Percentiles rank a stretch among this genome's conserved stretches.
These are phyloP conservation scores for Marasmius tenuissimus DNA, from an alignment of 1,284 basidiomycete species.

Conservation along the genomic window DNA sequence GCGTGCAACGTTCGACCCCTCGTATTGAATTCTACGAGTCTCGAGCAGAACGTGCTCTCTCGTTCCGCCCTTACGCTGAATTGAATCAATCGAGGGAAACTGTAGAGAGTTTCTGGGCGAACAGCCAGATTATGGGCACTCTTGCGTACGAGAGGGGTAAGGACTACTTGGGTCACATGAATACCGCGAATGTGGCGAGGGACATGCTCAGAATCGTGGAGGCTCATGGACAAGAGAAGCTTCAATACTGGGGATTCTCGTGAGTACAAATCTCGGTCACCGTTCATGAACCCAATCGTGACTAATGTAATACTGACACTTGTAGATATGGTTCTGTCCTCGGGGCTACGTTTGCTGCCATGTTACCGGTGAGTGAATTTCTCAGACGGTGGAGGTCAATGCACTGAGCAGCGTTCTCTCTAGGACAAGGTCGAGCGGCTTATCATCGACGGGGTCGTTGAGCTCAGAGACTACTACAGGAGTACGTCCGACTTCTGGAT, in stretches of 20 bases:
- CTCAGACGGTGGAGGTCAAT: neutral
- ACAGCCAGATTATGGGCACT: conserved; percentile 15
- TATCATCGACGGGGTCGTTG: conserved; percentile 20
- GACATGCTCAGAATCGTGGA: conserved; percentile 27
- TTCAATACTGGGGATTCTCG: conserved; percentile 29
- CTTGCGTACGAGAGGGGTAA: conserved; percentile 19
- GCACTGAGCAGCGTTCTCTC: neutral
- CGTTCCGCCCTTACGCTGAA: neutral
- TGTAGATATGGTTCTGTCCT: conserved; percentile 18
- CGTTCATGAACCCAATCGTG: neutral
- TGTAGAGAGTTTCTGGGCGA: conserved; percentile 17
- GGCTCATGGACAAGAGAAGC: conserved; percentile 22
- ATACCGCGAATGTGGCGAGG: conserved; percentile 25
- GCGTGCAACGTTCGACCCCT: conserved; percentile 8
- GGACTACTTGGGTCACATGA: conserved; percentile 18
- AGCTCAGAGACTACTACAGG: conserved; percentile 15
- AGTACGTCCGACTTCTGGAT: conserved; percentile 3
- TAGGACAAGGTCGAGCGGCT: conserved; percentile 19
- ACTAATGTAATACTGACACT: too few relatives aligned
- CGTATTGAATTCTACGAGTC: neutral
- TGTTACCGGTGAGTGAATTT: conserved; percentile 18
- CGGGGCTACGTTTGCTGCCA: conserved; percentile 20
- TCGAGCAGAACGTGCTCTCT: conserved; percentile 11
- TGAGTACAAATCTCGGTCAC: conserved; percentile 8
- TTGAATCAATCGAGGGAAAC: conserved; percentile 19